phyloP scores from a whole-genome alignment of 2,329 filamentous ascomycete species.

The Paecilomyces sp. region DNA sequence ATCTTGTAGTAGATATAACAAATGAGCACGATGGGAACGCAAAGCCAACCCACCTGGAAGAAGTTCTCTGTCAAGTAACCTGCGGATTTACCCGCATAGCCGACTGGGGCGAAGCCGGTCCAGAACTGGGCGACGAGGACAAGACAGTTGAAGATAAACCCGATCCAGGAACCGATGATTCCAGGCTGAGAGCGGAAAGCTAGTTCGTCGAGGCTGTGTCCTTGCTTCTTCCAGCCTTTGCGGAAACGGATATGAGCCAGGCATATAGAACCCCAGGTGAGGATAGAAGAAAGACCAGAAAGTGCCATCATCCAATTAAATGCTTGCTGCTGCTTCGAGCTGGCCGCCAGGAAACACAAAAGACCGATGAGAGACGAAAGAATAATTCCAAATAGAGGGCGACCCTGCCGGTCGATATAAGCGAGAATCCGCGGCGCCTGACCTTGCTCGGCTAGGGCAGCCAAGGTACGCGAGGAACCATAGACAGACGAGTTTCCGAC shows the following conservation, averaged over 20 bases:
- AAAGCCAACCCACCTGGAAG: constrained; percentile 56
- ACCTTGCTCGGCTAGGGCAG: constrained; percentile 79
- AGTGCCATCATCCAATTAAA: constrained; percentile 76
- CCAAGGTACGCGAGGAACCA: constrained; percentile 81
- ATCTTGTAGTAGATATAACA: constrained; percentile 72
- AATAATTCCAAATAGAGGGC: constrained; percentile 66
- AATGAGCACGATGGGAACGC: constrained; percentile 47
- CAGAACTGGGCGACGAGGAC: constrained; percentile 82
- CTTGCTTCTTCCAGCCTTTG: constrained; percentile 63
- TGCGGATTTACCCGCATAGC: constrained; percentile 41
- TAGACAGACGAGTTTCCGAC: constrained; percentile 91
- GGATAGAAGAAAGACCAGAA: constrained; percentile 65
- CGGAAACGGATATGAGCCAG: constrained; percentile 91
- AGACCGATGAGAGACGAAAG: constrained; percentile 63
- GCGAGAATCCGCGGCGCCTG: constrained; percentile 71
- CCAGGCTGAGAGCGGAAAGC: constrained; percentile 77
- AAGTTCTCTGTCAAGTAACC: constrained; percentile 54
- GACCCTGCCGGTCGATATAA: constrained; percentile 76
- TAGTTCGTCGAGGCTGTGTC: constrained; percentile 66
- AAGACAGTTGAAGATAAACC: constrained; percentile 65
- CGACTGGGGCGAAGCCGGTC: constrained; percentile 72
- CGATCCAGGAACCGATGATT: constrained; percentile 70
- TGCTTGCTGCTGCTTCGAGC: constrained; percentile 51
- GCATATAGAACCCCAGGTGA: constrained; percentile 78
- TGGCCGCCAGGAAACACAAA: constrained; percentile 68